Base-by-base conservation (phyloP, 1,284 basidiomycete genomes). In the Fistulinella staudtii region DNA sequence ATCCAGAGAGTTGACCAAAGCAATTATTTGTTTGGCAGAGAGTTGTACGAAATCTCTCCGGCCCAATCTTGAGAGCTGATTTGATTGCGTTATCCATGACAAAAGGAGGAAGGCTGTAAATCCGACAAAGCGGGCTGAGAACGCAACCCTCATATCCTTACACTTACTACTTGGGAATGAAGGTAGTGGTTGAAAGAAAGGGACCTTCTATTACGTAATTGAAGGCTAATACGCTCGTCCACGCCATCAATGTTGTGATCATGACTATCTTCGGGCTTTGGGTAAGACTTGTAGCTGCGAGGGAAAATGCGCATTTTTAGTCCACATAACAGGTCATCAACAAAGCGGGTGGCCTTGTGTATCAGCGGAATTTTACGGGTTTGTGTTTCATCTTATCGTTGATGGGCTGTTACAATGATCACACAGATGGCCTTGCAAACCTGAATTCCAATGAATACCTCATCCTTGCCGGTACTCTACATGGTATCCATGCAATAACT, bases 401-500 rank as follows among this genome's bases (percentile, higher is more conserved):
- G 46, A 39, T 43, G 48, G 46, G 50, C 53, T 50, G 13, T 37
- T 15, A 11, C 45, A 49, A 40, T 9, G 37, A 13, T 42, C 15
- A 30, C 31, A 35, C 58, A 94, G 93, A 93, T 58, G 90, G 89
- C 10, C 82, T 97, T 35, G 84, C 90, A 8, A 80, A 82, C 44
- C 71, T 94, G 52, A 85, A 88, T 7, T 93, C 95, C n/a, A 99
- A 99, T 70, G 95, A 98, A 66, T 89, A 96, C 57, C 84, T 99
- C 48, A 90, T 99, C 17, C 81, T 99, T 23, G 96, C 96, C 2
- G 95, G 96, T 39, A 99, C 96, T 8, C 70, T 99, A 41, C 96
- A 99, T 56, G 94, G 95, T 41, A 96, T 99, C 34, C 96, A 99
- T 60, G 96, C 96, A 11, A 99, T 99, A 58, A 97, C 95, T 0